phyloP scores from a whole-genome alignment of 257 asterid genomes.

The Lycium ferocissimum region DNA sequence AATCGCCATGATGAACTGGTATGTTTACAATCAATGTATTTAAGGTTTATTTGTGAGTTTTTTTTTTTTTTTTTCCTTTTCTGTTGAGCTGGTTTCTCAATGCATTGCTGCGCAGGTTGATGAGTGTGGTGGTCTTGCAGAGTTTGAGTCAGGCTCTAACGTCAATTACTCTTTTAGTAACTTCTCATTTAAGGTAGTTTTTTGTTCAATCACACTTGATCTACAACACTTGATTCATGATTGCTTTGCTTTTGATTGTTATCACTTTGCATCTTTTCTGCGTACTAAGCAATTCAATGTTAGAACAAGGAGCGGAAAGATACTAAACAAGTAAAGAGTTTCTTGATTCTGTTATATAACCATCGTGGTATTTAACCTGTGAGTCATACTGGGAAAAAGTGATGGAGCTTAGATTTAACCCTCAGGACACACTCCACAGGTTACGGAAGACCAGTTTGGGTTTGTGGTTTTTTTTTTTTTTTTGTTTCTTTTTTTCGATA shows the following conservation, averaged over 20 bases:
- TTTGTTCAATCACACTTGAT: neutral
- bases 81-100: slow-evolving; percentile 25
- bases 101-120: slow-evolving; percentile 59
- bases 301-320: slow-evolving; percentile 1
- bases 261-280: neutral
- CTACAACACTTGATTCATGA: slow-evolving; percentile 6
- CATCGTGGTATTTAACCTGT: neutral
- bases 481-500: no score
- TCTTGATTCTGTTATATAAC: slow-evolving; percentile 12
- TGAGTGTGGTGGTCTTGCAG: slow-evolving; percentile 69
- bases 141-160: slow-evolving; percentile 71
- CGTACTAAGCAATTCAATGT: neutral
- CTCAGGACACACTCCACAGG: neutral
- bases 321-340: slow-evolving; percentile 18
- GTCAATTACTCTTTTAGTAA: slow-evolving; percentile 92
- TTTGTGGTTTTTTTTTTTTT: neutral
- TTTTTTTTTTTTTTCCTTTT: neutral
- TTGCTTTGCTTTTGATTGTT: neutral
- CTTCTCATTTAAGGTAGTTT: slow-evolving; percentile 88
- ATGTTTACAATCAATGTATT: slow-evolving; percentile 21
- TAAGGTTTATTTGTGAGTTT: neutral
- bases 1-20: slow-evolving; percentile 96
- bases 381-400: neutral
- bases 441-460: neutral
- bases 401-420: neutral